Conservation (phyloP, 495 filamentous ascomycete genomes). For the Podospora conica region DNA sequence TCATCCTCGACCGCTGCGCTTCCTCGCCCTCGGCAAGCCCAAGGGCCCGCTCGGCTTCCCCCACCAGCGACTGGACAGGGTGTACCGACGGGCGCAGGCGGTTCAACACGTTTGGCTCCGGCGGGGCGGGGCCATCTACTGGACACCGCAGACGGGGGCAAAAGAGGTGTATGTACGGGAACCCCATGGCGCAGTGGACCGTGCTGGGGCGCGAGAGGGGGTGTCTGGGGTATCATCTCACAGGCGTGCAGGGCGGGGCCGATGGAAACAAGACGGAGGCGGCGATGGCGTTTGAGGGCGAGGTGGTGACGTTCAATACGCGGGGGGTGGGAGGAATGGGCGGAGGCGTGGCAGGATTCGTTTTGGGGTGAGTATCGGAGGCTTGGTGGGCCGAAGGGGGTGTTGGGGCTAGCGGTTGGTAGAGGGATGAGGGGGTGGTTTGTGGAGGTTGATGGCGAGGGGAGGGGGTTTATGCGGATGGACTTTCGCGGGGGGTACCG, state of each 20-base stretch:
- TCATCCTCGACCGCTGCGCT: background rate
- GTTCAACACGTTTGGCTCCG: background rate
- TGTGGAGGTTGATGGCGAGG: background rate
- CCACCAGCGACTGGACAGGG: background rate
- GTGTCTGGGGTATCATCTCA: background rate
- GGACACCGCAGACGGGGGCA: background rate
- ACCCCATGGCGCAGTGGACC: background rate
- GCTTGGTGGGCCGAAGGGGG: background rate
- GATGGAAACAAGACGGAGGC: background rate
- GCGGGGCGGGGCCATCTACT: background rate
- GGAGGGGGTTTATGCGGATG: background rate
- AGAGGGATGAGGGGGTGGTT: background rate
- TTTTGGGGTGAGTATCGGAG: background rate
- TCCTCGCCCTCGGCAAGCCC: background rate
- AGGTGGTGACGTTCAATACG: background rate
- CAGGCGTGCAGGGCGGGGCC: background rate
- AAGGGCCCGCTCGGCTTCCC: background rate
- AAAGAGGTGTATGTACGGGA: background rate
- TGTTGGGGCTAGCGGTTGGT: background rate
- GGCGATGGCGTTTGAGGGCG: background rate
- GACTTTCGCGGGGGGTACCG: background rate
- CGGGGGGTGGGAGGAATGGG: background rate
- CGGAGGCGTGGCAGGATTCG: background rate
- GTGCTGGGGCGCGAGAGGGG: background rate
- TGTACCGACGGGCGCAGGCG: background rate